A percentile compares a stretch with the other conserved stretches of the same genome.
Conservation (phyloP, 1,284 basidiomycete genomes). For the Ganoderma sp. region DNA sequence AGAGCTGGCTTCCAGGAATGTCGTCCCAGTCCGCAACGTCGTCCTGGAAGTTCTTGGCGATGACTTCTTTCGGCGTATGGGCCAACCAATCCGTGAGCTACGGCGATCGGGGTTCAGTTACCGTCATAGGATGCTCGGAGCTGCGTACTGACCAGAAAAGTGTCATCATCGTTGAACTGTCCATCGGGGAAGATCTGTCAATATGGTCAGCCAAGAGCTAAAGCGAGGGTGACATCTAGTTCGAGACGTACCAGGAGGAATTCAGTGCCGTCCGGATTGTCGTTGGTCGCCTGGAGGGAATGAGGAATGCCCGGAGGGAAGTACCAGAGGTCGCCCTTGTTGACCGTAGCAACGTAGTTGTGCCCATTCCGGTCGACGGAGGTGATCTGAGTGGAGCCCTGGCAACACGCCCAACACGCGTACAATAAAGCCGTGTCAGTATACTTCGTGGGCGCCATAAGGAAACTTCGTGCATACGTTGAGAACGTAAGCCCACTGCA, state of each 20-base stretch:
- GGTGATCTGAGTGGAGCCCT: conserved; percentile 68
- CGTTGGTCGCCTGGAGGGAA: conserved; percentile 62
- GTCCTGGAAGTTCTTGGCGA: conserved; percentile 72
- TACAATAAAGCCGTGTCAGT: not conserved
- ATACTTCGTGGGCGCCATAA: not conserved
- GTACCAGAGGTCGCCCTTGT: conserved; percentile 51
- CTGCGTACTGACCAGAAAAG: conserved; percentile 56
- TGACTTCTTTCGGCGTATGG: conserved; percentile 64
- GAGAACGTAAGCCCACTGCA: conserved; percentile 67
- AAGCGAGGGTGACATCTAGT: not conserved
- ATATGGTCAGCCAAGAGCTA: not conserved
- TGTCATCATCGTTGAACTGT: conserved; percentile 65
- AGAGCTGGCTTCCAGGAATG: conserved; percentile 55
- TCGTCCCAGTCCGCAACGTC: conserved; percentile 58
- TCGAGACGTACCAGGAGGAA: conserved; percentile 61
- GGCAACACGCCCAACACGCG: not conserved
- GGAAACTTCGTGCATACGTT: conserved; percentile 43
- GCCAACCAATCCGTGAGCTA: conserved; percentile 68
- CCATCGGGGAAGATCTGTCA: conserved; percentile 66
- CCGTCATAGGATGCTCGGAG: not conserved
- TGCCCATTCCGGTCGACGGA: conserved; percentile 62
- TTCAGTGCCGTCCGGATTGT: conserved; percentile 62
- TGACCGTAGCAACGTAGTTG: conserved; percentile 61
- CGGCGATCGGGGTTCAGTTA: conserved; percentile 33
- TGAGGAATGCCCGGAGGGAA: conserved; percentile 45